Percentiles rank a stretch among this genome's conserved stretches.
Evolutionary conservation across 2,329 filamentous ascomycete species (phyloP).

Genomic region (Ambrosiella cleistominuta): DNA sequence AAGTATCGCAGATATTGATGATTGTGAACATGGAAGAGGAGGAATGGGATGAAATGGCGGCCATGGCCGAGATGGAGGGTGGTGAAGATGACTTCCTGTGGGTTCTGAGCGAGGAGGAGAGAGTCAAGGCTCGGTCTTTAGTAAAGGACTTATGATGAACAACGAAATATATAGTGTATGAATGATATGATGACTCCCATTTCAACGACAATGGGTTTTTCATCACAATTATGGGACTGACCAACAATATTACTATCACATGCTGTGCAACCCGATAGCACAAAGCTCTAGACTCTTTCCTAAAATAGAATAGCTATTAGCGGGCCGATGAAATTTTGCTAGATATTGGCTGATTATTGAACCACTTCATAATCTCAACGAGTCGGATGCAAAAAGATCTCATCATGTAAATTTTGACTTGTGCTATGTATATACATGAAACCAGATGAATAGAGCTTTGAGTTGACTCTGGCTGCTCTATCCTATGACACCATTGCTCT

Average conservation of each 20-base stretch:
- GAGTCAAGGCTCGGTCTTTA: constrained; percentile 52
- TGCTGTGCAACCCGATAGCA: background rate
- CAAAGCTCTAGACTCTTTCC: background rate
- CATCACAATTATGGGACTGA: too few relatives aligned
- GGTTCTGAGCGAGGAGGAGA: constrained; percentile 57
- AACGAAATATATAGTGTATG: background rate
- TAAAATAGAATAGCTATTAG: background rate
- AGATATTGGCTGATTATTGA: too few relatives aligned
- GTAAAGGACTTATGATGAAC: constrained; percentile 23
- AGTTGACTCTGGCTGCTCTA: background rate
- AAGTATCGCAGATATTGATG: constrained; percentile 64
- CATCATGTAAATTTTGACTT: too few relatives aligned
- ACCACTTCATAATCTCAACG: too few relatives aligned
- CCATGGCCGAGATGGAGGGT: constrained; percentile 14
- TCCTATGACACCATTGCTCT: background rate
- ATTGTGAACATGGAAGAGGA: constrained; percentile 91
- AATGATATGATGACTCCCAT: background rate
- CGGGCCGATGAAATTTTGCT: too few relatives aligned
- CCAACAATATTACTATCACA: background rate
- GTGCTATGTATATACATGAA: too few relatives aligned
- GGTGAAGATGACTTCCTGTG: constrained; percentile 51
- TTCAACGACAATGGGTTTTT: too few relatives aligned
- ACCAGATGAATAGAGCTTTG: too few relatives aligned
- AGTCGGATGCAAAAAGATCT: too few relatives aligned
- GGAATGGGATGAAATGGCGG: constrained; percentile 66